phyloP scores from a whole-genome alignment of 192 early-diverging fungal species.

The Coemansia guatemalensis region DNA sequence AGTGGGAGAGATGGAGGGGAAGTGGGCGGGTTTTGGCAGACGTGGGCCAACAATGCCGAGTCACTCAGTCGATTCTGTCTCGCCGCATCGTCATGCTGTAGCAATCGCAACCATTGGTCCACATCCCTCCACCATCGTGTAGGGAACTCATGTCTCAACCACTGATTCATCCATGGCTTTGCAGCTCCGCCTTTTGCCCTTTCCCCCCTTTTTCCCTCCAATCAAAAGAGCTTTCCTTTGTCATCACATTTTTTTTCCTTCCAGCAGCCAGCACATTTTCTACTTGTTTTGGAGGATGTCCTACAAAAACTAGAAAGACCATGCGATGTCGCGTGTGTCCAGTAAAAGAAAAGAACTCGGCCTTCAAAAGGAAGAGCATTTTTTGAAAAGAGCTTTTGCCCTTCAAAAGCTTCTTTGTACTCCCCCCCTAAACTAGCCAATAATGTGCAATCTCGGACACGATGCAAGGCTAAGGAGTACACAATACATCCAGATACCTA shows the following conservation, averaged over 20 bases:
- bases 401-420: not conserved
- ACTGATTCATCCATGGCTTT: slow-evolving; percentile 2
- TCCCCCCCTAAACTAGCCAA: not conserved
- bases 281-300: too few relatives aligned
- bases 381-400: not conserved
- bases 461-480: not conserved
- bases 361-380: not conserved
- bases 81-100: slow-evolving; percentile 6
- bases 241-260: not conserved
- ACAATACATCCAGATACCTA: not conserved
- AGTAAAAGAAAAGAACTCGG: too few relatives aligned
- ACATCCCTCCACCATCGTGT: slow-evolving; percentile 11
- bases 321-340: too few relatives aligned
- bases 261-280: too few relatives aligned
- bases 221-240: not conserved
- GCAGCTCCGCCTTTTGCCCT: not conserved
- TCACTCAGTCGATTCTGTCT: slow-evolving; percentile 16
- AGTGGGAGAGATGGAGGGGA: not conserved
- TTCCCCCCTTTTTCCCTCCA: slow-evolving; percentile 1
- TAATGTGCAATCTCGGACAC: not conserved
- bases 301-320: too few relatives aligned
- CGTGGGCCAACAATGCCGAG: slow-evolving; percentile 12
- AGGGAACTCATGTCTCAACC: slow-evolving; percentile 4
- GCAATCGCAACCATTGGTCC: not conserved
- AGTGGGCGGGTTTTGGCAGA: not conserved